Evolutionary conservation across 768 basidiomycete species (phyloP), one percentile per base, ranked within the genome.

Genomic region (Mycena floridula): DNA sequence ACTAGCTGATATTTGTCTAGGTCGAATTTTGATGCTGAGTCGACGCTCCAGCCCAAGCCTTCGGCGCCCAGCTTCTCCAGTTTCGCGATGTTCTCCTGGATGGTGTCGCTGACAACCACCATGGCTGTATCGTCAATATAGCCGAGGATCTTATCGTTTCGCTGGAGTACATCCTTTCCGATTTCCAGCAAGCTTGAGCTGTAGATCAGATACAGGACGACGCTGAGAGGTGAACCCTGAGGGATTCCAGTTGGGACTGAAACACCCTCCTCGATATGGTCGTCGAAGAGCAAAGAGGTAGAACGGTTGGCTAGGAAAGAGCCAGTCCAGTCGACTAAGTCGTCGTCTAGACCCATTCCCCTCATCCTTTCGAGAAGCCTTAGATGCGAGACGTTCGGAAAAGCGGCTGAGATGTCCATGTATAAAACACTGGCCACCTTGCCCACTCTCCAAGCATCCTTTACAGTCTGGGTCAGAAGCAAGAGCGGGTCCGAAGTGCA

Each of bases 331-430:
- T n/a, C 21, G 1, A 49, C 43, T 12, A 44, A n/a, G 12, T 11
- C 20, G 1, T 36, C 32, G 28, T 30, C 28, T 9, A 30, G 9
- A 30, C 28, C 28, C n/a, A 30, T 9, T 9, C 9, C n/a, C 28
- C 28, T 30, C 44, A 72, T 48, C 42, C 68, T 61, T 45, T 67
- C 61, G 0, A 63, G 26, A 0, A 73, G 61, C 0, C 49, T 20
- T 1, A 60, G 58, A 0, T 49, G 58, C 5, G 61, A 63, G 0
- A 60, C 61, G 46, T 63, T 72, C 0, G 67, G 72, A 48, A 72
- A 74, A 2, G 72, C 68, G 0, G 63, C 71, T 52, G 70, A 55
- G 0, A 75, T 60, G 46, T 76, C 70, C 1, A 73, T 59, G 53
- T 68, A 72, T 0, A 73, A 61, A 0, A 60, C 53, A 0, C 60